These are phyloP conservation scores for Xylaria hypoxylon DNA, from an alignment of 2,329 filamentous ascomycete species.

Conservation along the genomic window DNA sequence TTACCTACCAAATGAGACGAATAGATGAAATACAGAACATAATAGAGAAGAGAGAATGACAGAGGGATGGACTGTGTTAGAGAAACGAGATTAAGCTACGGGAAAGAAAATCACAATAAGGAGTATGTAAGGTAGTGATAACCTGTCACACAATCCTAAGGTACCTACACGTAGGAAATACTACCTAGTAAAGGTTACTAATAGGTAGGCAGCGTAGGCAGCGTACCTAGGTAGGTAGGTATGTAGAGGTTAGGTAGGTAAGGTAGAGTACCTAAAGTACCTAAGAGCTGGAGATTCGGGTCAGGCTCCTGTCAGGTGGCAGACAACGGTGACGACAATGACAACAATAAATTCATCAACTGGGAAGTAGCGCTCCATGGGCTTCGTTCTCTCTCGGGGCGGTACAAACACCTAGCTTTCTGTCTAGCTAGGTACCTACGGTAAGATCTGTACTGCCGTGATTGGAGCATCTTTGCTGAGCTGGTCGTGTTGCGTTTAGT, in stretches of 20 bases:
- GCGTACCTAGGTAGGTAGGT: no score
- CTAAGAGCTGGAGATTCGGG: slow-evolving; percentile 8
- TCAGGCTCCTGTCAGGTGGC: slow-evolving; percentile 11
- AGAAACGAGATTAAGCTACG: slow-evolving; percentile 22
- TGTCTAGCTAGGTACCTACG: no score
- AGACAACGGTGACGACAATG: slow-evolving; percentile 13
- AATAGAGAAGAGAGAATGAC: background rate
- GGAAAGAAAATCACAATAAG: slow-evolving; percentile 7
- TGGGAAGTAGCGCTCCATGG: background rate
- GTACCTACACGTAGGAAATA: background rate
- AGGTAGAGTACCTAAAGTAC: background rate
- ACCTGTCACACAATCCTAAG: slow-evolving; percentile 25
- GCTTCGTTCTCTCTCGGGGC: no score
- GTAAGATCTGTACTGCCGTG: slow-evolving; percentile 4
- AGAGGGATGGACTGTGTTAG: slow-evolving; percentile 23
- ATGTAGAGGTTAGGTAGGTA: background rate
- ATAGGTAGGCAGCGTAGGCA: no score
- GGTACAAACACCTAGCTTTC: no score
- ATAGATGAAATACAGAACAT: slow-evolving; percentile 27
- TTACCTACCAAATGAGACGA: slow-evolving; percentile 29
- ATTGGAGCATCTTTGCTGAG: slow-evolving; percentile 13
- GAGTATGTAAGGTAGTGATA: background rate
- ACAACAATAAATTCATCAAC: background rate
- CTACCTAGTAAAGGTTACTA: no score
- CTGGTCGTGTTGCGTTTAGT: slow-evolving; percentile 26